These are phyloP conservation scores for Phytophthora crassamura DNA, from an alignment of 352 stramenopile genomes.

Conservation along the genomic window DNA sequence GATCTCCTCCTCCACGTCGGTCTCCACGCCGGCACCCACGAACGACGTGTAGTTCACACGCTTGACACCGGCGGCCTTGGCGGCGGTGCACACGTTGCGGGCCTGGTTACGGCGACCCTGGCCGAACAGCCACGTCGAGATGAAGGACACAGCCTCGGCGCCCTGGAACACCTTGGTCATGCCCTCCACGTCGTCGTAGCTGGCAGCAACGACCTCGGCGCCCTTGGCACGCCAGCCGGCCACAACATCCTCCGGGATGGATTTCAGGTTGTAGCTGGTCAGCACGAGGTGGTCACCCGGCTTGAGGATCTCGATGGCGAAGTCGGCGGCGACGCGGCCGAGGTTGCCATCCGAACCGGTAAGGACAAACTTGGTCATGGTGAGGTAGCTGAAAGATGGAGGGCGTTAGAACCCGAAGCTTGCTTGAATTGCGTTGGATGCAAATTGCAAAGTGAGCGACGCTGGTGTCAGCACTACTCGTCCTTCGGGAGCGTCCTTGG, in stretches of 20 bases:
- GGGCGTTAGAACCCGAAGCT: no score
- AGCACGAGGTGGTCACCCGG: constrained; percentile 29
- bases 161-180: constrained; percentile 35
- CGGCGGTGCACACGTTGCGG: background rate
- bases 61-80: no score
- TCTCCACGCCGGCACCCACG: no score
- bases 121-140: constrained; percentile 40
- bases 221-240: constrained; percentile 21
- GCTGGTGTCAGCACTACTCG: no score
- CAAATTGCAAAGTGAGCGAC: no score
- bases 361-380: constrained; percentile 41
- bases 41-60: no score
- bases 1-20: no score
- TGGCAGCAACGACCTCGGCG: constrained; percentile 19
- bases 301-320: constrained; percentile 29
- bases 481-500: no score
- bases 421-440: no score
- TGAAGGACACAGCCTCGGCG: constrained; percentile 32
- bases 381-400: no score
- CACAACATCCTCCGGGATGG: constrained; percentile 24
- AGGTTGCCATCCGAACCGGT: constrained; percentile 38
- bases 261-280: constrained; percentile 37
- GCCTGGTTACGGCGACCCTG: constrained; percentile 28
- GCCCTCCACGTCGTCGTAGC: constrained; percentile 32
- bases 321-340: constrained; percentile 35